These are phyloP conservation scores for Pleurotus sapidus DNA, from an alignment of 768 basidiomycete genomes.

Conservation along the genomic window DNA sequence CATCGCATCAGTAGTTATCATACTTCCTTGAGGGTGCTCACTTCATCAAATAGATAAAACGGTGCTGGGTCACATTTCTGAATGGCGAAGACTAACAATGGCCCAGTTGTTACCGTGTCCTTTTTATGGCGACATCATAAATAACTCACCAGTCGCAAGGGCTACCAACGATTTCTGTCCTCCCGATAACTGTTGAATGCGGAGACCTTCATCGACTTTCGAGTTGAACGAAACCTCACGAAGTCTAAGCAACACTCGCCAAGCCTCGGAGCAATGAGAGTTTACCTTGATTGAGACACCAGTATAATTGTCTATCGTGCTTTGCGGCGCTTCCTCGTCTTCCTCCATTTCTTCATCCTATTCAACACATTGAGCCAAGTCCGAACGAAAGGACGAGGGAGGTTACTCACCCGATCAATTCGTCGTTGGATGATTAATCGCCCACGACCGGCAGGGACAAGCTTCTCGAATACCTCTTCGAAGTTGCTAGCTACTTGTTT, in stretches of 20 bases:
- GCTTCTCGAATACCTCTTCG: constrained; percentile 93
- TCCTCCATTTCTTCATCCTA: constrained; percentile 76
- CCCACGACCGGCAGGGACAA: constrained; percentile 93
- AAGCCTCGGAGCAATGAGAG: background rate
- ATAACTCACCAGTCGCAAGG: constrained; percentile 73
- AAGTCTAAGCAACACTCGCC: constrained; percentile 2
- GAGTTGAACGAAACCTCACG: constrained; percentile 95
- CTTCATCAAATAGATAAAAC: constrained; percentile 99
- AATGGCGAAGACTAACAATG: constrained; percentile 82
- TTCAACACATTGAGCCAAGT: background rate
- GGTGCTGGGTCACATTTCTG: constrained; percentile 99
- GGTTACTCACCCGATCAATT: constrained; percentile 67
- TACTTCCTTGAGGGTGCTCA: constrained; percentile 17
- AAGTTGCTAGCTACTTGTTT: constrained; percentile 98
- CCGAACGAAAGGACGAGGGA: background rate
- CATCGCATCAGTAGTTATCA: no score
- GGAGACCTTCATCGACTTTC: constrained; percentile 92
- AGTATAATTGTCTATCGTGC: constrained; percentile 88
- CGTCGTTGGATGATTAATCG: constrained; percentile 89
- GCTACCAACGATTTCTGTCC: constrained; percentile 98
- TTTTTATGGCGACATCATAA: background rate
- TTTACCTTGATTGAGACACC: constrained; percentile 91
- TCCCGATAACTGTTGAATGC: constrained; percentile 95
- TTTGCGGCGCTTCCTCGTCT: constrained; percentile 74
- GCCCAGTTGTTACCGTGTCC: background rate